Evolutionary conservation across 306 rosid genomes (phyloP).

Genomic region (Rosa persica): DNA sequence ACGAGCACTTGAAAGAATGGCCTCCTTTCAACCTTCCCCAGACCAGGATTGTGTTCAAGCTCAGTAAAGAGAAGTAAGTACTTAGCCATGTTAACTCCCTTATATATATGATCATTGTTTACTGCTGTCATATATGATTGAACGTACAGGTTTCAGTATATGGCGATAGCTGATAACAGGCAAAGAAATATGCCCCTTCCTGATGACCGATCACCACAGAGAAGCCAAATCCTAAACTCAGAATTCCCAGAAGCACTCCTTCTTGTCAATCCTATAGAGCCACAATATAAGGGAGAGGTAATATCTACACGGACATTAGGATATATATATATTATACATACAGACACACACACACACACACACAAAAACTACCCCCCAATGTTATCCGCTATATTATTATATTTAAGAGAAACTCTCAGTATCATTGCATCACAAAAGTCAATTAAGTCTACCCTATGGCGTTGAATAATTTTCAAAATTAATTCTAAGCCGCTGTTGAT

Average conservation of each 20-base stretch:
- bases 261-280: conserved; percentile 71
- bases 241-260: conserved; percentile 78
- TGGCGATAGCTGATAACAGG: conserved; percentile 71
- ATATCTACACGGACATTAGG: no score
- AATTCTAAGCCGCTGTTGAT: no score
- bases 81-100: neutral
- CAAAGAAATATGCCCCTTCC: conserved; percentile 90
- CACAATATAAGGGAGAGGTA: conserved; percentile 78
- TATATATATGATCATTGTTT: neutral
- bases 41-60: conserved; percentile 84
- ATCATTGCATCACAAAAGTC: no score
- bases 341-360: no score
- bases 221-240: conserved; percentile 57
- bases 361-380: no score
- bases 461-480: no score
- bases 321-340: no score
- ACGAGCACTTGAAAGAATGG: conserved; percentile 78
- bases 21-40: conserved; percentile 86
- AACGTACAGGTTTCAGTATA: conserved; percentile 67
- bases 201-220: conserved; percentile 55
- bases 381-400: no score
- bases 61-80: conserved; percentile 69
- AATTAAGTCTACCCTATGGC: no score
- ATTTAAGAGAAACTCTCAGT: no score
- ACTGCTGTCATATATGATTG: neutral